A percentile compares a stretch with the other conserved stretches of the same genome.
phyloP scores from a whole-genome alignment of 2,329 filamentous ascomycete genomes.

The Elsinoe batatas region DNA sequence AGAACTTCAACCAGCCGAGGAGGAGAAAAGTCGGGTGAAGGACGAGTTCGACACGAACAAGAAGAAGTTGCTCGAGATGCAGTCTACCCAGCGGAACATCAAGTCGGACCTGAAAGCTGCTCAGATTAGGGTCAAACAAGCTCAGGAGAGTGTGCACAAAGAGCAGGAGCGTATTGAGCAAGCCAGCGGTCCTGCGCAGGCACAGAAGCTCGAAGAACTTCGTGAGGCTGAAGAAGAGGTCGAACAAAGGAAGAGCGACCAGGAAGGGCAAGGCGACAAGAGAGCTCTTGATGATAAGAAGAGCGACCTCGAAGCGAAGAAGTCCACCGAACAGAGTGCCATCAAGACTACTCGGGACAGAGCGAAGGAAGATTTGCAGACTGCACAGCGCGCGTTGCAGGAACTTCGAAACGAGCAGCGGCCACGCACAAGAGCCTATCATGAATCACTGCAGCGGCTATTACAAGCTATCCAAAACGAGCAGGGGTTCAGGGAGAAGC shows the following conservation, averaged over 20 bases:
- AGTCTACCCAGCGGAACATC: conserved; percentile 56
- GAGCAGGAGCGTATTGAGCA: conserved; percentile 51
- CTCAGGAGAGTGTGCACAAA: conserved; percentile 38
- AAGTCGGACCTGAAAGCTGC: conserved; percentile 47
- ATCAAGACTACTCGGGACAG: conserved; percentile 33
- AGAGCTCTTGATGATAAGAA: conserved; percentile 26
- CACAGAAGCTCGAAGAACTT: conserved; percentile 50
- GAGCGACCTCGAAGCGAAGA: conserved; percentile 18
- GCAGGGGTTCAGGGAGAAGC: conserved; percentile 55
- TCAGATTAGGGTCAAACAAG: conserved; percentile 33
- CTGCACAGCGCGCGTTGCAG: conserved; percentile 27
- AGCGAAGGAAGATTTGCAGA: neutral
- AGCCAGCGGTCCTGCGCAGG: conserved; percentile 59
- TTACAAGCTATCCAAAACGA: conserved; percentile 62
- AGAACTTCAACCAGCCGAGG: conserved; percentile 35
- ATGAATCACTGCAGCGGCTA: conserved; percentile 51
- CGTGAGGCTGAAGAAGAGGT: conserved; percentile 38
- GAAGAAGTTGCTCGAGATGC: conserved; percentile 18
- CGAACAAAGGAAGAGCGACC: conserved; percentile 34
- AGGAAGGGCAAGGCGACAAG: conserved; percentile 36
- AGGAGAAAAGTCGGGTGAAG: conserved; percentile 41
- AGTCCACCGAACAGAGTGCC: conserved; percentile 29
- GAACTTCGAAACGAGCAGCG: conserved; percentile 40
- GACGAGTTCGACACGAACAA: conserved; percentile 37
- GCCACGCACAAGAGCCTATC: conserved; percentile 55